Percentiles rank a stretch among this genome's conserved stretches.
Conservation (phyloP, 2,329 filamentous ascomycete genomes). For the Aspergillus terreus region DNA sequence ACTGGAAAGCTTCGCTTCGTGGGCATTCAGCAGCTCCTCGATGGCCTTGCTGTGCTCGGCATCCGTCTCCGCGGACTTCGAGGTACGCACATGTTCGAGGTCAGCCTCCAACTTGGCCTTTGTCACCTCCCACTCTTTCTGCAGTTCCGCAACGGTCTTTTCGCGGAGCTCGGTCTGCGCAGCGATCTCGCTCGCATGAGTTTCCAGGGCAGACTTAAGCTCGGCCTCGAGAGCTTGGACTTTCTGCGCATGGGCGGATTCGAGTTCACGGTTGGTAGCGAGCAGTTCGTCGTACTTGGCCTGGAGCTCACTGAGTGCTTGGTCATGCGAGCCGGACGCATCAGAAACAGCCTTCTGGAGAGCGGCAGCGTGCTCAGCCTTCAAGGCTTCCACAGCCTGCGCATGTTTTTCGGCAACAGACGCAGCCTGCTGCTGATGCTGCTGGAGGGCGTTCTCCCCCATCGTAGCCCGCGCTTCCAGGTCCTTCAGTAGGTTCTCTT, state of each 20-base stretch:
- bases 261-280: conserved; percentile 25
- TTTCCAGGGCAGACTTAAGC: conserved; percentile 16
- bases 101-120: conserved; percentile 34
- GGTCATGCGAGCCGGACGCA: conserved; percentile 27
- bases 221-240: conserved; percentile 27
- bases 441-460: conserved; percentile 31
- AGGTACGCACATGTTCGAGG: conserved; percentile 31
- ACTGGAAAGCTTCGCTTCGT: conserved; percentile 37
- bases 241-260: conserved; percentile 28
- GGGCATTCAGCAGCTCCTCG: conserved; percentile 37
- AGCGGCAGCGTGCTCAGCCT: conserved; percentile 32
- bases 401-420: conserved; percentile 31
- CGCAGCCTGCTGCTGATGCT: conserved; percentile 28
- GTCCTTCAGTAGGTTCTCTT: conserved; percentile 30
- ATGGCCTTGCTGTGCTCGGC: conserved; percentile 38
- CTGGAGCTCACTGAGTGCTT: conserved; percentile 30
- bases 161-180: conserved; percentile 23
- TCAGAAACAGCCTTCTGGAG: conserved; percentile 30
- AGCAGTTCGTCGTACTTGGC: conserved; percentile 31
- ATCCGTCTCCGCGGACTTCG: conserved; percentile 34
- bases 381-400: conserved; percentile 30
- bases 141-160: conserved; percentile 19
- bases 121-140: conserved; percentile 32
- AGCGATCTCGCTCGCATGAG: conserved; percentile 26
- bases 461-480: conserved; percentile 33